Conservation (phyloP, 2,329 filamentous ascomycete species). For the Colletotrichum echinochloae region DNA sequence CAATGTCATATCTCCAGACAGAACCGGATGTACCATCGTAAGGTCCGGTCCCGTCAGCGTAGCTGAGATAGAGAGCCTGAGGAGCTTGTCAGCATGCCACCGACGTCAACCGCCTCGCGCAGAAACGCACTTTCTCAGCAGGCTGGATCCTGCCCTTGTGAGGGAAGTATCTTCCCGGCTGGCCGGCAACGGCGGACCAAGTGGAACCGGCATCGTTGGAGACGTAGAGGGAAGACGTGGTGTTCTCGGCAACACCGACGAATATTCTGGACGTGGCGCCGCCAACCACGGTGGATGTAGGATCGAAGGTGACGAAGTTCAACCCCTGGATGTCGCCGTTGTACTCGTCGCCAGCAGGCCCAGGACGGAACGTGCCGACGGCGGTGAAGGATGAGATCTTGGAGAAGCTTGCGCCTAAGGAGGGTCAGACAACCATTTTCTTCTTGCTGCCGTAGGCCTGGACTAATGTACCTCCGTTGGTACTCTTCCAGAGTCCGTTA, state of each 20-base stretch:
- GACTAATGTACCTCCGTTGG: conserved; percentile 64
- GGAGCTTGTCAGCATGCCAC: conserved; percentile 63
- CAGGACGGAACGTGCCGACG: conserved; percentile 62
- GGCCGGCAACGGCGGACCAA: conserved; percentile 62
- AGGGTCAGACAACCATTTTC: conserved; percentile 57
- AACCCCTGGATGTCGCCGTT: conserved; percentile 60
- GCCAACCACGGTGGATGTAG: conserved; percentile 58
- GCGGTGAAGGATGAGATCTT: conserved; percentile 67
- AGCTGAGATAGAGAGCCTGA: conserved; percentile 63
- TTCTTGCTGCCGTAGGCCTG: conserved; percentile 57
- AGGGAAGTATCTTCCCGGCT: conserved; percentile 64
- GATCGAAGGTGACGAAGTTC: conserved; percentile 67
- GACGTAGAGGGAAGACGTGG: conserved; percentile 64
- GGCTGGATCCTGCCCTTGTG: conserved; percentile 66
- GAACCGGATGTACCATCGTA: conserved; percentile 67
- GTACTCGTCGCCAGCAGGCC: conserved; percentile 56
- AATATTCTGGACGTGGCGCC: conserved; percentile 68
- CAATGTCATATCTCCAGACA: conserved; percentile 67
- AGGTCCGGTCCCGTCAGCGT: conserved; percentile 66
- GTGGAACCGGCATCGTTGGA: conserved; percentile 65
- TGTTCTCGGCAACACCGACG: conserved; percentile 66
- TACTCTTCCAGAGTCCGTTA: conserved; percentile 70
- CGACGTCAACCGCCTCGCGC: conserved; percentile 65
- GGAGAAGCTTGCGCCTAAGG: conserved; percentile 60
- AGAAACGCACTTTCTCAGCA: conserved; percentile 57